Evolutionary conservation across 805 yeast species (phyloP).

Genomic region (Sugiyamaella marilandica): DNA sequence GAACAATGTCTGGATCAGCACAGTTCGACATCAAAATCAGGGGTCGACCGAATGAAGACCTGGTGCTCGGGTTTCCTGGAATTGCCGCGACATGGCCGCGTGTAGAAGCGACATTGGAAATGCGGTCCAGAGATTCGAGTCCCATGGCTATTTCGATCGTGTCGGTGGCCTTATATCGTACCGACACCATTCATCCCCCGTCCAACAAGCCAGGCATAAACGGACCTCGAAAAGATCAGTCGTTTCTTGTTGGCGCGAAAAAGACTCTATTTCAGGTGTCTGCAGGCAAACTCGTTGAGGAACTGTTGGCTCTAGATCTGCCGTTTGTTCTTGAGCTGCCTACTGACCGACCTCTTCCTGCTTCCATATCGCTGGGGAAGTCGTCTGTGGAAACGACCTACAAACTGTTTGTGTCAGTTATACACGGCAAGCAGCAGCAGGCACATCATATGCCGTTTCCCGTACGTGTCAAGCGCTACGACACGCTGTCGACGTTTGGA

Average conservation of each 20-base stretch:
- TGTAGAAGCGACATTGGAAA: conserved; percentile 36
- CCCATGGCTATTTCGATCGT: conserved; percentile 29
- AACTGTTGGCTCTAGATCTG: conserved; percentile 33
- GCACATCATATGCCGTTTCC: conserved; percentile 29
- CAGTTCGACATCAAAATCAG: conserved; percentile 26
- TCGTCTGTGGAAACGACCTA: conserved; percentile 31
- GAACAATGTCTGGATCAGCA: too few relatives aligned
- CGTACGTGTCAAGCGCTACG: conserved; percentile 34
- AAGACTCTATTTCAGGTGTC: conserved; percentile 25
- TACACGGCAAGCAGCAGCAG: conserved; percentile 21
- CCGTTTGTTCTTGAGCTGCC: conserved; percentile 37
- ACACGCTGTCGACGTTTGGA: conserved; percentile 38
- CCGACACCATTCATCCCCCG: conserved; percentile 35
- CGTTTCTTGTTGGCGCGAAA: conserved; percentile 34
- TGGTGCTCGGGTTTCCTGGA: conserved; percentile 41
- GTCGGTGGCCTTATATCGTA: conserved; percentile 35
- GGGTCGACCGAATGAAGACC: conserved; percentile 38
- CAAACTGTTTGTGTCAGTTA: conserved; percentile 32
- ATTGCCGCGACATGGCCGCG: conserved; percentile 41
- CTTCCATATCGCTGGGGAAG: conserved; percentile 32
- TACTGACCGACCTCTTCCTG: conserved; percentile 31
- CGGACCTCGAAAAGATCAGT: conserved; percentile 32
- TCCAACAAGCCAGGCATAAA: conserved; percentile 30
- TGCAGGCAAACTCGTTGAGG: conserved; percentile 19
- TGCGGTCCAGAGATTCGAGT: conserved; percentile 28